A percentile compares a stretch with the other conserved stretches of the same genome.
Conservation (phyloP, 768 basidiomycete species). For the Auriscalpium orientale region DNA sequence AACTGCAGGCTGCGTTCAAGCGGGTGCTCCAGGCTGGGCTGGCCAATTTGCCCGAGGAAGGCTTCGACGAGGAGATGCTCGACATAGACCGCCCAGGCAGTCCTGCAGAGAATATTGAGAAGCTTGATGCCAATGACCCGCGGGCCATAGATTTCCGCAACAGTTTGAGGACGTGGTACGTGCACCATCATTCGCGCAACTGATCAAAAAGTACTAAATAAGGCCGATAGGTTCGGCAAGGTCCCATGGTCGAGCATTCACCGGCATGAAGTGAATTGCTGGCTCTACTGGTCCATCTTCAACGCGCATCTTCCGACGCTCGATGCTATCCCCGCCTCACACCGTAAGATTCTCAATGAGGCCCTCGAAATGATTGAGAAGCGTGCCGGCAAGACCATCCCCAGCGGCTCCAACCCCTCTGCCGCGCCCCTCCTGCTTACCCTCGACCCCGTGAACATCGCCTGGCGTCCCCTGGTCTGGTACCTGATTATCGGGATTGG, state of each 20-base stretch:
- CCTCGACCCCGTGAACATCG: slow-evolving; percentile 66
- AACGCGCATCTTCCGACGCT: slow-evolving; percentile 52
- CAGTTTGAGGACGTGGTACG: slow-evolving; percentile 49
- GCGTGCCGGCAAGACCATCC: slow-evolving; percentile 59
- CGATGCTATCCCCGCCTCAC: slow-evolving; percentile 38
- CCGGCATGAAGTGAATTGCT: slow-evolving; percentile 53
- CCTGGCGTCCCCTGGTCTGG: slow-evolving; percentile 60
- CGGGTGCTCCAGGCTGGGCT: slow-evolving; percentile 65
- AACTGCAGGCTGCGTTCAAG: slow-evolving; percentile 51
- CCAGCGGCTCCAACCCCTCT: slow-evolving; percentile 48
- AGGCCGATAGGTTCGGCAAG: slow-evolving; percentile 57
- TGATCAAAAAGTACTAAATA: not conserved
- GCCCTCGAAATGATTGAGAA: slow-evolving; percentile 59
- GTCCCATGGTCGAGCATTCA: slow-evolving; percentile 68
- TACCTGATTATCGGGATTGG: slow-evolving; percentile 44
- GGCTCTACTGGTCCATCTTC: slow-evolving; percentile 83
- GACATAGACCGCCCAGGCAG: slow-evolving; percentile 45
- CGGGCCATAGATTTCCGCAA: slow-evolving; percentile 70
- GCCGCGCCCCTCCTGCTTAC: slow-evolving; percentile 60
- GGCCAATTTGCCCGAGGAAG: slow-evolving; percentile 41
- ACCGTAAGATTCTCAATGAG: slow-evolving; percentile 46
- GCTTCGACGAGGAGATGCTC: slow-evolving; percentile 49
- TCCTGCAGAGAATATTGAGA: slow-evolving; percentile 50
- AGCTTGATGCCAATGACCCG: slow-evolving; percentile 56
- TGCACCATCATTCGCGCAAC: not conserved